phyloP scores from a whole-genome alignment of 2,329 filamentous ascomycete species.

The Ophiobolus disseminans region DNA sequence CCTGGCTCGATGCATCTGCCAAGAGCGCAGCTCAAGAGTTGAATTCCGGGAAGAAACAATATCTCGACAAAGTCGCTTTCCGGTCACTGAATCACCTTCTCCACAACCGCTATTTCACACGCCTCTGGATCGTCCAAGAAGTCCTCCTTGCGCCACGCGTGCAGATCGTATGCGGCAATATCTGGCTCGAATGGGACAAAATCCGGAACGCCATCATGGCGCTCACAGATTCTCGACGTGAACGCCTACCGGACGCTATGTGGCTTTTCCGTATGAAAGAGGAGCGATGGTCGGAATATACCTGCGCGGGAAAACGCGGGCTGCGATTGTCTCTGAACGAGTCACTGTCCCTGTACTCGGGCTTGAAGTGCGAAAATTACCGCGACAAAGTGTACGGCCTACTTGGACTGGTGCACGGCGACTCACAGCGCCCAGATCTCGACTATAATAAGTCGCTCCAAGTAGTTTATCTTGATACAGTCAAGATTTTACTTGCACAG shows the following conservation, averaged over 20 bases:
- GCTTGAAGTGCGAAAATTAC: constrained; percentile 6
- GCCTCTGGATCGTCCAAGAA: constrained; percentile 16
- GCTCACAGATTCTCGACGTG: neutral
- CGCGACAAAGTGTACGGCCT: constrained; percentile 10
- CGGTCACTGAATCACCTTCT: neutral
- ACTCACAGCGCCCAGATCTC: neutral
- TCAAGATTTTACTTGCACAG: neutral
- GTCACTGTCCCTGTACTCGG: neutral
- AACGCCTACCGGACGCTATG: neutral
- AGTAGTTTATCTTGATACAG: constrained; percentile 3
- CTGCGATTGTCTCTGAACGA: neutral
- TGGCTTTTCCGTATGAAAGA: neutral
- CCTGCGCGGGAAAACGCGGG: neutral
- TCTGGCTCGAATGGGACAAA: constrained; percentile 2
- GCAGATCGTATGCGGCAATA: constrained; percentile 3
- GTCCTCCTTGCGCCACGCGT: constrained; percentile 1
- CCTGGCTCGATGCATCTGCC: constrained; percentile 5
- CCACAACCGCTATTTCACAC: constrained; percentile 8
- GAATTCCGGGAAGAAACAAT: neutral
- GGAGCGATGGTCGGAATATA: neutral
- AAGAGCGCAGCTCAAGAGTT: neutral
- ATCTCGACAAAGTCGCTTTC: neutral
- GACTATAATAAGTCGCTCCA: constrained; percentile 1
- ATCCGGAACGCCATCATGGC: neutral
- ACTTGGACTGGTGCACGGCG: constrained; percentile 6